Conservation (phyloP, 2,329 filamentous ascomycete species). For the Peltaster fructicola region DNA sequence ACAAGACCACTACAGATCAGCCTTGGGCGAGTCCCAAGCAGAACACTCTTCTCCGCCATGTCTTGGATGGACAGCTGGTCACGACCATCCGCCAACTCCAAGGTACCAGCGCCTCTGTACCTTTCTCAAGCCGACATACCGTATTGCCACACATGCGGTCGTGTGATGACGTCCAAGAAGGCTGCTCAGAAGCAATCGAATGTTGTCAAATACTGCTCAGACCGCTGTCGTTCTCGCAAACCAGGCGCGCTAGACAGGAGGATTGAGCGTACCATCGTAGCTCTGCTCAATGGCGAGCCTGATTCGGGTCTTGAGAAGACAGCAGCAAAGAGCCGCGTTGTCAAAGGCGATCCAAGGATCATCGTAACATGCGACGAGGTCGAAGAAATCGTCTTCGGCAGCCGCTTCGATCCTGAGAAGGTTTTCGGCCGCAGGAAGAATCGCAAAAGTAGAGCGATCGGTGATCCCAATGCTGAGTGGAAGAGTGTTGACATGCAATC, state of each 20-base stretch:
- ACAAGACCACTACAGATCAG: no score
- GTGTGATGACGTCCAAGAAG: constrained; percentile 27
- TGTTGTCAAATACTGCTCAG: constrained; percentile 39
- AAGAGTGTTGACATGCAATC: constrained; percentile 26
- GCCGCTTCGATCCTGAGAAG: constrained; percentile 27
- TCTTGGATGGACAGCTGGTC: constrained; percentile 4
- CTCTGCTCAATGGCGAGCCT: constrained; percentile 20
- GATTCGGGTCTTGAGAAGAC: constrained; percentile 18
- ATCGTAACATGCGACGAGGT: constrained; percentile 33
- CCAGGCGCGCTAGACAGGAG: constrained; percentile 31
- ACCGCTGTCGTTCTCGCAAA: constrained; percentile 35
- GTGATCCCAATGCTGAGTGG: constrained; percentile 22
- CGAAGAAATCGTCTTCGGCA: constrained; percentile 33
- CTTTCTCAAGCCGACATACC: constrained; percentile 27
- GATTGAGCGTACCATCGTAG: constrained; percentile 34
- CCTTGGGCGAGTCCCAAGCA: no score
- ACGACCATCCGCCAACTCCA: constrained; percentile 1
- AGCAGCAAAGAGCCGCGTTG: constrained; percentile 6
- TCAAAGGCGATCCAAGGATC: constrained; percentile 34
- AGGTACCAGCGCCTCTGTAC: constrained; percentile 2
- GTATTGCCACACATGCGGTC: constrained; percentile 41
- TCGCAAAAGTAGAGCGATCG: constrained; percentile 23
- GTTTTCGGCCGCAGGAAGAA: constrained; percentile 29
- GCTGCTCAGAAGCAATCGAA: constrained; percentile 13
- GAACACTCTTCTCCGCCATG: no score